phyloP scores from a whole-genome alignment of 2,329 filamentous ascomycete genomes.

The Huntiella abstrusa region DNA sequence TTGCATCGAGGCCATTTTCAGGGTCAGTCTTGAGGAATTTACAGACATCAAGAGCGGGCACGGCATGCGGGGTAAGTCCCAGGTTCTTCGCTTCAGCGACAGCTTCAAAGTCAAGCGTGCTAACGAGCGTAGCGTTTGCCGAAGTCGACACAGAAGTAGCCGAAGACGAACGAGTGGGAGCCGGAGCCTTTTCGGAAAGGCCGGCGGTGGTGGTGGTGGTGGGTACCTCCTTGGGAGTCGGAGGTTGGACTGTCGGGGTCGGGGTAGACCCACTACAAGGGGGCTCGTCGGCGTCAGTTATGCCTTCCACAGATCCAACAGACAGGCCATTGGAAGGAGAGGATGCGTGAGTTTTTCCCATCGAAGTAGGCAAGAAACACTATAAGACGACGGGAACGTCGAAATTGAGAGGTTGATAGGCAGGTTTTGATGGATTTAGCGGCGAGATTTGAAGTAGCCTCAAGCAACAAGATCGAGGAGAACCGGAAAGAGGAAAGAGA shows the following conservation, averaged over 20 bases:
- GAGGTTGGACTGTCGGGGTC: not conserved
- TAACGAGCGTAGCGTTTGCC: constrained; percentile 7
- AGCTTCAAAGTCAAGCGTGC: constrained; percentile 4
- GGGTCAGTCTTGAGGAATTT: constrained; percentile 23
- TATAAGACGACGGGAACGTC: not conserved
- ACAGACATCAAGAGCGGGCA: constrained; percentile 16
- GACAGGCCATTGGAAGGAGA: constrained; percentile 13
- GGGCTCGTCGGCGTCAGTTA: constrained; percentile 13
- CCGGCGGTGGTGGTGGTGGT: not conserved
- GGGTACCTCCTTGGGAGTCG: not conserved
- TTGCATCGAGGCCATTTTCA: constrained; percentile 40
- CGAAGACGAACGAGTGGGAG: constrained; percentile 3
- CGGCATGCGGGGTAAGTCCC: constrained; percentile 15
- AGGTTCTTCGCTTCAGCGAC: not conserved
- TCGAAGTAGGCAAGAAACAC: constrained; percentile 11
- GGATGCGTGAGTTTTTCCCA: constrained; percentile 13
- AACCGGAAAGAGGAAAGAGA: not conserved
- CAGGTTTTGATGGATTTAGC: not conserved
- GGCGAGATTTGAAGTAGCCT: not conserved
- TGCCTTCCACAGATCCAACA: constrained; percentile 13
- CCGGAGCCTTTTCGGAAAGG: constrained; percentile 2
- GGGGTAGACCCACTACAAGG: constrained; percentile 12
- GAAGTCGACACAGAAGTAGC: constrained; percentile 4
- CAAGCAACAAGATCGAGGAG: not conserved
- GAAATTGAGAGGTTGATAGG: not conserved